Evolutionary conservation across 2,329 filamentous ascomycete species (phyloP).

Genomic region (Sporothrix mexicana): DNA sequence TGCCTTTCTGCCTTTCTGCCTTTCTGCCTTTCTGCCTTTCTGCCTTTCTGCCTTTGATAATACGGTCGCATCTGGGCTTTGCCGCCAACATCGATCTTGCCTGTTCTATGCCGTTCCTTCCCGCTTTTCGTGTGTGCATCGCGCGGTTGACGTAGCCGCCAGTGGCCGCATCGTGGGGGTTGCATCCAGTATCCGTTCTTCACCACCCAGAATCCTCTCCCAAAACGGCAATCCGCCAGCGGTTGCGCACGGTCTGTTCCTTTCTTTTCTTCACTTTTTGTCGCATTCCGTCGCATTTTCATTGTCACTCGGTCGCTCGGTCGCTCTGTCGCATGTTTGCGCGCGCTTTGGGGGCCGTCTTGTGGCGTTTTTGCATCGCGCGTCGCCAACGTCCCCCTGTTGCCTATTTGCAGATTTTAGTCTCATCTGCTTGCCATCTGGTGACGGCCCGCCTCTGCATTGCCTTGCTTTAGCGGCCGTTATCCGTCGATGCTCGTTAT

Average conservation of each 20-base stretch:
- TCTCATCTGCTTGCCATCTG: neutral
- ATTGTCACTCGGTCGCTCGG: too few relatives aligned
- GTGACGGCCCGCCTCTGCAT: neutral
- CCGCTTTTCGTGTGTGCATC: neutral
- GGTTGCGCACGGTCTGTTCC: neutral
- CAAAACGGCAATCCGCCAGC: neutral
- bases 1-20: too few relatives aligned
- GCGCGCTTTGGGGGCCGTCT: neutral
- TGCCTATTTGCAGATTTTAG: neutral
- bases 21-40: too few relatives aligned
- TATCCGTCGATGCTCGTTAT: too few relatives aligned
- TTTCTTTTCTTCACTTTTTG: neutral
- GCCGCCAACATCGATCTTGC: too few relatives aligned
- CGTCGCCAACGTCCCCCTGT: too few relatives aligned
- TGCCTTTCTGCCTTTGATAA: too few relatives aligned
- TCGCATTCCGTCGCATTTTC: too few relatives aligned
- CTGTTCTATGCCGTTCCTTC: too few relatives aligned
- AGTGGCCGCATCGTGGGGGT: neutral
- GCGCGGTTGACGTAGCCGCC: neutral
- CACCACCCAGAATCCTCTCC: neutral
- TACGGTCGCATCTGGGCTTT: neutral
- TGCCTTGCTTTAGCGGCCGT: slow-evolving; percentile 2
- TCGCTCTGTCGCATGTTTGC: neutral
- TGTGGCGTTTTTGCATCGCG: too few relatives aligned
- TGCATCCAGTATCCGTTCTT: neutral